phyloP scores from a whole-genome alignment of 2,329 filamentous ascomycete species.

The Apiospora marii region DNA sequence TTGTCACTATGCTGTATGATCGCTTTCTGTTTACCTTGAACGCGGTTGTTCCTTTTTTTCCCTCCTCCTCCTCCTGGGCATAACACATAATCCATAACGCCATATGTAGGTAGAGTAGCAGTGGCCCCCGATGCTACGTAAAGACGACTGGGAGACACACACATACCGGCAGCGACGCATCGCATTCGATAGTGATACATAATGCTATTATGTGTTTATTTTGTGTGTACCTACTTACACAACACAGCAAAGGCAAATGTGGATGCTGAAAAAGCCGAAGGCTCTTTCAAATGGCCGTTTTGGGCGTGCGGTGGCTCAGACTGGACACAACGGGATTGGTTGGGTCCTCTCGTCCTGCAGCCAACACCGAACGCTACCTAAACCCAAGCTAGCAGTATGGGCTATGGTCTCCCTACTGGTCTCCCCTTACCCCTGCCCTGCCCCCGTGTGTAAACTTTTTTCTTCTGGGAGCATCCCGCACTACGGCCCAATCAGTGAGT shows the following conservation, averaged over 20 bases:
- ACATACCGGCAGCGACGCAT: neutral
- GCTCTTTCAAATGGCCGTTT: constrained; percentile 16
- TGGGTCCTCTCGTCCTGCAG: neutral
- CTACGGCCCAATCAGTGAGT: constrained; percentile 18
- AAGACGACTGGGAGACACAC: neutral
- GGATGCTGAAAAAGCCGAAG: neutral
- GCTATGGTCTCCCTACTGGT: neutral
- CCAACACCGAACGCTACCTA: constrained; percentile 7
- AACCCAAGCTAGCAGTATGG: neutral
- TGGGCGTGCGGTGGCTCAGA: constrained; percentile 22
- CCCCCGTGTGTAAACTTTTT: constrained; percentile 6
- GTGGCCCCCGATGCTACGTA: neutral
- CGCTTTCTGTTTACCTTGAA: constrained; percentile 4
- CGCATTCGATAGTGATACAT: neutral
- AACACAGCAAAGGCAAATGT: neutral
- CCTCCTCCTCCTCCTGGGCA: neutral
- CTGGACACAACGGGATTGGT: constrained; percentile 21
- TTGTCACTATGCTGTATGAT: neutral
- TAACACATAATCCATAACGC: neutral
- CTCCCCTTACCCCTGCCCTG: neutral
- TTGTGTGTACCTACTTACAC: neutral
- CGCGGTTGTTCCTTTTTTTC: constrained; percentile 4
- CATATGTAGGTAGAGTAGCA: constrained; percentile 5
- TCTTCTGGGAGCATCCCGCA: constrained; percentile 9
- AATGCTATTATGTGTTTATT: constrained; percentile 13